Evolutionary conservation across 2,329 filamentous ascomycete genomes (phyloP), one percentile per base, ranked within the genome.

Genomic region (Talaromyces sp.): DNA sequence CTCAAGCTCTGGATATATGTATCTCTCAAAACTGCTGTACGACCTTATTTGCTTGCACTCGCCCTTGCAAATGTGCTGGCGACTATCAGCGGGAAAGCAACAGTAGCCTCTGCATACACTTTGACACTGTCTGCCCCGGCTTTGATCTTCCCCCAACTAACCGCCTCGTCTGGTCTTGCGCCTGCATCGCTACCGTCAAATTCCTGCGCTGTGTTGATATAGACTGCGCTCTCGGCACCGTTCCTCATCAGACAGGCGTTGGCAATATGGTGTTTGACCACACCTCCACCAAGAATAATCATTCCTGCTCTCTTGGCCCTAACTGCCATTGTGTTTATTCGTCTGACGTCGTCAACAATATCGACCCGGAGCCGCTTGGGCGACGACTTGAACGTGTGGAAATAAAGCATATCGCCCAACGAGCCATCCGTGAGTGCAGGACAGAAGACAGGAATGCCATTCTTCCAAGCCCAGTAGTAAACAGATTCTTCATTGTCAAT

Each of bases 131-230:
- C 88, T 1, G 89, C 94, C 57, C 88, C 90, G 48, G 87, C 81
- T 76, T 95, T 97, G 75, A 99, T 97, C 81, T 99, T 99, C 3
- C 94, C 94, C 94, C 94, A 99, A 64, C 92, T 97, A 17, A 99
- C 90, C 5, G 94, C 94, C 78, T 99, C 94, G 69, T 99, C 94
- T 4, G 94, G 94, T 59, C 94, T 82, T 3, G 94, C 94, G 1
- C 94, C 94, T 0, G 94, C 93, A 77, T 99, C 94, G 68, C 92
- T 97, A 2, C 94, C 94, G 73, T 99, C 94, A 72, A 97, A 99
- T 73, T 99, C 94, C 74, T 97, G 92, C 0, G 87, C 94, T 1
- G 94, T 99, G 76, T 99, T 99, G 75, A 99, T 91, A 73, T 96
- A 99, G 1, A 99, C 94, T 1, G 94, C 94, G 64, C 90, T 93